Evolutionary conservation across 2,329 filamentous ascomycete species (phyloP).

Genomic region (Canariomyces notabilis): DNA sequence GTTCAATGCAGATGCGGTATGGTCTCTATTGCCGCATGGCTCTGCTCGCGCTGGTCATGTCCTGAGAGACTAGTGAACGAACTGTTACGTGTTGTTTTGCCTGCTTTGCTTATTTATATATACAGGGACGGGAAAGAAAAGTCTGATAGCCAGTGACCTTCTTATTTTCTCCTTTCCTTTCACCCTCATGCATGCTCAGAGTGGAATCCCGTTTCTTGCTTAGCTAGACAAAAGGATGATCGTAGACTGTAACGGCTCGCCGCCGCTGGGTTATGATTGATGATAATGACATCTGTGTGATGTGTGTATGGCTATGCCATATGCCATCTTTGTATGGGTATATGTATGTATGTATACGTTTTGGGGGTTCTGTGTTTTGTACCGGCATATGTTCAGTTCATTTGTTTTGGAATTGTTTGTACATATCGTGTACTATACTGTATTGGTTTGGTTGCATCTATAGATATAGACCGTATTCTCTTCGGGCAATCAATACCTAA

Average conservation of each 20-base stretch:
- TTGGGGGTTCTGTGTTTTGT: neutral
- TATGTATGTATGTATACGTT: too few species aligned
- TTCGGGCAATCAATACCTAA: too few species aligned
- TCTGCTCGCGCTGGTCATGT: constrained; percentile 88
- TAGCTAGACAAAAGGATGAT: neutral
- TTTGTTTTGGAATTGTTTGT: neutral
- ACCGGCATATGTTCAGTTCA: neutral
- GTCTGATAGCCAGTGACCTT: neutral
- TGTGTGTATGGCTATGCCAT: neutral
- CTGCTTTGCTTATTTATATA: neutral
- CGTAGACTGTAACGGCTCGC: neutral
- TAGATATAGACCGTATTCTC: too few species aligned
- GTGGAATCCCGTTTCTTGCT: neutral
- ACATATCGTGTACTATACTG: neutral
- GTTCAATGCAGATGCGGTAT: constrained; percentile 74
- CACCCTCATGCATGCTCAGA: neutral
- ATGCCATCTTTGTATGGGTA: neutral
- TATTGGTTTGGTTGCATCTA: too few species aligned
- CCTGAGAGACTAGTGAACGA: constrained; percentile 21
- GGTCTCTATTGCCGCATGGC: constrained; percentile 98
- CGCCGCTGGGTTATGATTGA: neutral
- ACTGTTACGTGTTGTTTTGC: constrained; percentile 3
- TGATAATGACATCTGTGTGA: neutral
- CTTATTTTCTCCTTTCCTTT: neutral
- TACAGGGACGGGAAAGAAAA: constrained; percentile 5